Percentiles rank a stretch among this genome's conserved stretches.
These are phyloP conservation scores for Citrus mangshanensis DNA, from an alignment of 345 rosid genomes.

Conservation along the genomic window DNA sequence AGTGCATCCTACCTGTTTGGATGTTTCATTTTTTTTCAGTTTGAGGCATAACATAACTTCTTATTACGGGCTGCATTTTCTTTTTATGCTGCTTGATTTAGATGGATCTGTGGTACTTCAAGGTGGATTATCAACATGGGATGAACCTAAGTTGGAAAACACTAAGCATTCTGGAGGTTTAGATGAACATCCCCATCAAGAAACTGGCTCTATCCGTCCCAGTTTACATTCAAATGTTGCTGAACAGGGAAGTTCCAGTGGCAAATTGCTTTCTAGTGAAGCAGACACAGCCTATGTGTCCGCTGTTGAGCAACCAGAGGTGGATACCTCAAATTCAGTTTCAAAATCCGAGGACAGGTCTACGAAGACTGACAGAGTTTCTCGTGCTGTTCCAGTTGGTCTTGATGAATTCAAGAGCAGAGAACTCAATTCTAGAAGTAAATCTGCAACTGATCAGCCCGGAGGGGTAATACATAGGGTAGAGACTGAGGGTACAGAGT, in stretches of 20 bases:
- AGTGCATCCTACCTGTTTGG: neutral
- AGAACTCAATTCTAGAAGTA: constrained; percentile 57
- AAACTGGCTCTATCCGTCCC: constrained; percentile 20
- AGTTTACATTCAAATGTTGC: constrained; percentile 17
- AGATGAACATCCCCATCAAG: constrained; percentile 22
- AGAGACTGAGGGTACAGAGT: constrained; percentile 90
- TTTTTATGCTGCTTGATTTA: constrained; percentile 19
- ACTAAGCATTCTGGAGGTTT: constrained; percentile 17
- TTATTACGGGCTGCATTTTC: neutral
- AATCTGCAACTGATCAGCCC: constrained; percentile 54
- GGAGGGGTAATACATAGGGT: constrained; percentile 69
- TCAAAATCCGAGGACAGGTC: constrained; percentile 27
- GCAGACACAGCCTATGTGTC: constrained; percentile 19
- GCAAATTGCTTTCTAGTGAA: constrained; percentile 21
- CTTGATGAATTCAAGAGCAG: constrained; percentile 96
- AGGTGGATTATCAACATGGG: constrained; percentile 32
- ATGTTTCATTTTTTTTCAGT: neutral
- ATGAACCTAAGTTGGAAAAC: constrained; percentile 18
- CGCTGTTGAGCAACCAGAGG: constrained; percentile 22
- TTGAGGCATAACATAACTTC: neutral
- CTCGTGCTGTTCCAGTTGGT: constrained; percentile 62
- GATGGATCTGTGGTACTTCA: constrained; percentile 43
- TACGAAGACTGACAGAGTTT: constrained; percentile 41
- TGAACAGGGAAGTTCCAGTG: constrained; percentile 22
- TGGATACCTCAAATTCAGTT: constrained; percentile 21